A percentile compares a stretch with the other conserved stretches of the same genome.
Conservation (phyloP, 257 asterid genomes). For the Rauvolfia tetraphylla region DNA sequence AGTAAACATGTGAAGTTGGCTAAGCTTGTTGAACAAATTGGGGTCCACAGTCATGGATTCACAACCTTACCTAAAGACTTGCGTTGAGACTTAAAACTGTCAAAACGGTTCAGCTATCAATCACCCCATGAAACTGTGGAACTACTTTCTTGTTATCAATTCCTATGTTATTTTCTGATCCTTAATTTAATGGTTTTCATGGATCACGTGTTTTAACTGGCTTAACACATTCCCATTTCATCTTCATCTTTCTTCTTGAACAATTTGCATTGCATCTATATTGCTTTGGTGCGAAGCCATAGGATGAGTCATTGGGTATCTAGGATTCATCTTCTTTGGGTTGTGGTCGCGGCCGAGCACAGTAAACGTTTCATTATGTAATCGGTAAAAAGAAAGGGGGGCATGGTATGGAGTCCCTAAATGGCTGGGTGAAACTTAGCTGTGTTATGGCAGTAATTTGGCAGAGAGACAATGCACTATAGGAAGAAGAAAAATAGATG, state of each 20-base stretch:
- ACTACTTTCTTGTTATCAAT: neutral
- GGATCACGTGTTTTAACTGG: neutral
- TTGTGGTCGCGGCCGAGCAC: neutral
- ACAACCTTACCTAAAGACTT: constrained; percentile 12
- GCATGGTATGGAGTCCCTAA: neutral
- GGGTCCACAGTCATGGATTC: constrained; percentile 34
- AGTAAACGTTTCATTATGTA: neutral
- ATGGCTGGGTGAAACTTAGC: no score
- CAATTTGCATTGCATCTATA: neutral
- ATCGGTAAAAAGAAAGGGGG: neutral
- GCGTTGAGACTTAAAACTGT: neutral
- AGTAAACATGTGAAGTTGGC: constrained; percentile 48
- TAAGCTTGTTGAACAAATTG: constrained; percentile 47
- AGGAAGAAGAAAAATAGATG: neutral
- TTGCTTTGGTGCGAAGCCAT: neutral
- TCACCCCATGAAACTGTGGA: neutral
- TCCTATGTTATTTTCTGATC: constrained; percentile 3
- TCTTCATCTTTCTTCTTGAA: neutral
- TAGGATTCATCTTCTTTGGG: neutral
- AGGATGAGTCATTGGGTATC: neutral
- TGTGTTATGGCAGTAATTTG: no score
- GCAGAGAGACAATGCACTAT: neutral
- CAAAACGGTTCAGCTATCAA: neutral
- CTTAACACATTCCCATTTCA: neutral
- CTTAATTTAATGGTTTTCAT: neutral